Base-by-base conservation (phyloP, 768 basidiomycete species). In the Imleria badia region DNA sequence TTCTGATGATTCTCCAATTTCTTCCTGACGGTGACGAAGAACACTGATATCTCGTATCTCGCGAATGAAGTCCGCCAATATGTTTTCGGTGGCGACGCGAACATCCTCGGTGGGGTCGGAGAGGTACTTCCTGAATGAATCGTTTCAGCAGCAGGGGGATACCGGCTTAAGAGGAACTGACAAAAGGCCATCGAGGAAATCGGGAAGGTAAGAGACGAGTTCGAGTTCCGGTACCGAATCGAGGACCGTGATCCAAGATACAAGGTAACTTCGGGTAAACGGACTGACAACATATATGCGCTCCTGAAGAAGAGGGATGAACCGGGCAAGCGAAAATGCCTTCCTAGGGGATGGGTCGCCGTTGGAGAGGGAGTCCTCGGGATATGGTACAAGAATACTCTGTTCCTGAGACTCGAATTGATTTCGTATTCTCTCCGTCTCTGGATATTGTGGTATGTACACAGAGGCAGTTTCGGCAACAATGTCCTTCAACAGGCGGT, bases 191-290 rank as follows among this genome's bases (percentile, higher is more conserved):
- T 98, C 94, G 46, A 99, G 73, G 67, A 98, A 95, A 65, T 97
- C 89, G 1, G 97, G 97, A 33, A 99, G 81, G 73, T 91, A 97
- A 26, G 91, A 87, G 43, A 98, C 89, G 42, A 99, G 81, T 68
- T 98, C 96, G 50, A 99, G 77, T 66, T 99, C 97, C 12, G 97
- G 97, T 5, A 98, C 91, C 19, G 94, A 95, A 66, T 98, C 94
- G 42, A 99, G 81, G 5, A 97, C 91, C 40, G 83, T 91, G 54
- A 98, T 91, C 97, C 97, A 99, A 2, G 90, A 89, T 33, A 97
- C 92, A n/a, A 99, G 81, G 70, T 94, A 98, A 68, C 87, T 96
- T 56, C 97, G 78, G 1, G 97, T 96, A 69, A 96, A 94, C 1
- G 97, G 96, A 67, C 88, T 95, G 67, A 98, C 77, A 60, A 98